phyloP scores from a whole-genome alignment of 306 rosid genomes.

The Adenanthera pavonina region DNA sequence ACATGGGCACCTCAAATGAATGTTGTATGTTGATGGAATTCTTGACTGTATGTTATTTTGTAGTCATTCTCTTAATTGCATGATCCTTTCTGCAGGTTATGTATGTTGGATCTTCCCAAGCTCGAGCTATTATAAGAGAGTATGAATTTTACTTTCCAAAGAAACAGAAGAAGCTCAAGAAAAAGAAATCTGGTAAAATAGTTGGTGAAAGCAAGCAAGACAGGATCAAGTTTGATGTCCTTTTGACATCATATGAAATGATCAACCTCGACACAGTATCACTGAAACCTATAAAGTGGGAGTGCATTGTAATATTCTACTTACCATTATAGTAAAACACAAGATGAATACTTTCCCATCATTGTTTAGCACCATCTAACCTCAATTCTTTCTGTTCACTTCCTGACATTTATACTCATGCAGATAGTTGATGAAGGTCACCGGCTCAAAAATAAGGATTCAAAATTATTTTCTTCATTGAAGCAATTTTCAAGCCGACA shows the following conservation, averaged over 20 bases:
- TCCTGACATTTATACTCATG: slow-evolving; percentile 33
- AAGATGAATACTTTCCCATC: slow-evolving; percentile 16
- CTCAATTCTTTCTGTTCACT: slow-evolving; percentile 41
- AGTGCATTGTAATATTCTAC: slow-evolving; percentile 75
- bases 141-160: slow-evolving; percentile 91
- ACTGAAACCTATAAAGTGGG: slow-evolving; percentile 89
- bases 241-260: slow-evolving; percentile 98
- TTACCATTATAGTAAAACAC: slow-evolving; percentile 18
- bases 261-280: slow-evolving; percentile 80
- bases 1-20: slow-evolving; percentile 99
- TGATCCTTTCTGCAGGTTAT: slow-evolving; percentile 70
- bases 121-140: slow-evolving; percentile 84
- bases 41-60: slow-evolving; percentile 32
- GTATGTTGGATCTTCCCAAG: slow-evolving; percentile 96
- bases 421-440: slow-evolving; percentile 99
- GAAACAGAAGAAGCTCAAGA: slow-evolving; percentile 86
- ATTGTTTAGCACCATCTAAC: slow-evolving; percentile 17
- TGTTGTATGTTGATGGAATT: slow-evolving; percentile 66
- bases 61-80: slow-evolving; percentile 44
- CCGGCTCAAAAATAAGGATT: slow-evolving; percentile 97
- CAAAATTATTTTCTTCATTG: slow-evolving; percentile 91
- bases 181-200: slow-evolving; percentile 78
- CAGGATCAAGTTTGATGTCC: slow-evolving; percentile 96
- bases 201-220: slow-evolving; percentile 88
- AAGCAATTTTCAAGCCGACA: slow-evolving; percentile 82